Percentiles rank a stretch among this genome's conserved stretches.
These are phyloP conservation scores for Earliella scabrosa DNA, from an alignment of 1,284 basidiomycete species.

Conservation along the genomic window DNA sequence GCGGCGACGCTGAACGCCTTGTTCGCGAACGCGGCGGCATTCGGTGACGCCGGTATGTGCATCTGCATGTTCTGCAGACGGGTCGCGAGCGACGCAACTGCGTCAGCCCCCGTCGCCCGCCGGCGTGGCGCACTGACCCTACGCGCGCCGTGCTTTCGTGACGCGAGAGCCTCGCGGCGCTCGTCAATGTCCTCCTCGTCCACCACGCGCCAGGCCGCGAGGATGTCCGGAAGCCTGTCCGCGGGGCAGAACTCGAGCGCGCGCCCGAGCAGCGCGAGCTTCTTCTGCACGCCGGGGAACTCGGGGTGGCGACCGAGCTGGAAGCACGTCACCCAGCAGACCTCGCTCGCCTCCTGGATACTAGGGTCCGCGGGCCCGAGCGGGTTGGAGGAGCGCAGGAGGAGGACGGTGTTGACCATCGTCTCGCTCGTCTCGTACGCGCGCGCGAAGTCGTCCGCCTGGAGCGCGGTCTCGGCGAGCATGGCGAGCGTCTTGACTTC, in stretches of 20 bases:
- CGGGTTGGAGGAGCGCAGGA: constrained; percentile 44
- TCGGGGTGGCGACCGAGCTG: constrained; percentile 83
- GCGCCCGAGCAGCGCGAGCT: constrained; percentile 75
- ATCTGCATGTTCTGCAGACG: constrained; percentile 48
- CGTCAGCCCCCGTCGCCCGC: constrained; percentile 21
- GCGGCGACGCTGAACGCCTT: constrained; percentile 79
- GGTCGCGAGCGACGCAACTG: constrained; percentile 57
- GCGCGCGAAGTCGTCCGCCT: constrained; percentile 74
- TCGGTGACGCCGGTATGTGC: constrained; percentile 69
- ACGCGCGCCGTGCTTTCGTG: constrained; percentile 19
- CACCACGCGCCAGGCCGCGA: constrained; percentile 73
- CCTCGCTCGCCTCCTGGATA: constrained; percentile 68
- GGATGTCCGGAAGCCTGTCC: constrained; percentile 74
- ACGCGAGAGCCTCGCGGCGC: constrained; percentile 37
- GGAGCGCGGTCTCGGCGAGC: constrained; percentile 84
- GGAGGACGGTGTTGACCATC: constrained; percentile 70
- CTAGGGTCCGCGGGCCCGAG: constrained; percentile 46
- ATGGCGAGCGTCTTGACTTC: constrained; percentile 85
- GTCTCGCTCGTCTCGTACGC: constrained; percentile 74
- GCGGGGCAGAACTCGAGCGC: constrained; percentile 89
- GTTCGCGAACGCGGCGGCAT: constrained; percentile 74
- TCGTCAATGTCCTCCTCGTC: constrained; percentile 64
- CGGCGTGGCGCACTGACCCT: constrained; percentile 16
- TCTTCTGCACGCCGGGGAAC: constrained; percentile 69
- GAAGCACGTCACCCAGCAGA: constrained; percentile 87